A percentile compares a stretch with the other conserved stretches of the same genome.
phyloP scores from a whole-genome alignment of 441 rosid species.

The Populus hybrid region DNA sequence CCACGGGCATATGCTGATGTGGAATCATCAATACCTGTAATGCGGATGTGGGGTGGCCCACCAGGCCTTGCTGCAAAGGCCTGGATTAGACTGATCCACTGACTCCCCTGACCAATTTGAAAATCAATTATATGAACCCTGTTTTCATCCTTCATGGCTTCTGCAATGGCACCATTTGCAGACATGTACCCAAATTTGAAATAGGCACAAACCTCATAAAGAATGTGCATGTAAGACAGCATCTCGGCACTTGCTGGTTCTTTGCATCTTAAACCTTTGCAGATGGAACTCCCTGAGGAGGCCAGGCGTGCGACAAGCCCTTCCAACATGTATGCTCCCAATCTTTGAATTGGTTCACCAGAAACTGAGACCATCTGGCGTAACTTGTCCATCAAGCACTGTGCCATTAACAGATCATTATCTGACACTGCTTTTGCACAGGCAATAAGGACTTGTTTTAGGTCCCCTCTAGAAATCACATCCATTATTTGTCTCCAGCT shows the following conservation, averaged over 20 bases:
- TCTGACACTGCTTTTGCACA: slow-evolving; percentile 81
- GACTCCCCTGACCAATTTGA: slow-evolving; percentile 82
- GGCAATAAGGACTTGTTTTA: slow-evolving; percentile 62
- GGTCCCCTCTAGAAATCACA: slow-evolving; percentile 54
- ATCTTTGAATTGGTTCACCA: slow-evolving; percentile 81
- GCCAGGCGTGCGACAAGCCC: slow-evolving; percentile 75
- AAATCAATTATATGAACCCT: slow-evolving; percentile 79
- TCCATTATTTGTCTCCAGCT: slow-evolving; percentile 49
- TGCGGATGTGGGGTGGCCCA: slow-evolving; percentile 80
- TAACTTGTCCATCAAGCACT: slow-evolving; percentile 63
- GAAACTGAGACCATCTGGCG: slow-evolving; percentile 73
- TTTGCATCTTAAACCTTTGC: slow-evolving; percentile 53
- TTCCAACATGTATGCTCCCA: slow-evolving; percentile 84
- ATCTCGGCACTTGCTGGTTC: slow-evolving; percentile 69
- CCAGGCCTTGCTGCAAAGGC: slow-evolving; percentile 95
- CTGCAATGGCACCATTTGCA: slow-evolving; percentile 91
- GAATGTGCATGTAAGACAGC: slow-evolving; percentile 77
- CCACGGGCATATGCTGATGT: slow-evolving; percentile 79
- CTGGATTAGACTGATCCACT: slow-evolving; percentile 83
- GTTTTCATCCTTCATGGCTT: slow-evolving; percentile 82
- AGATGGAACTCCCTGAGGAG: slow-evolving; percentile 77
- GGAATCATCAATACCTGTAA: slow-evolving; percentile 71
- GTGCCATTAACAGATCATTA: slow-evolving; percentile 57
- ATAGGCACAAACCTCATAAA: slow-evolving; percentile 84
- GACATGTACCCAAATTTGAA: slow-evolving; percentile 90